Evolutionary conservation across 257 asterid genomes (phyloP).

Genomic region (Solanum gracilifrons): DNA sequence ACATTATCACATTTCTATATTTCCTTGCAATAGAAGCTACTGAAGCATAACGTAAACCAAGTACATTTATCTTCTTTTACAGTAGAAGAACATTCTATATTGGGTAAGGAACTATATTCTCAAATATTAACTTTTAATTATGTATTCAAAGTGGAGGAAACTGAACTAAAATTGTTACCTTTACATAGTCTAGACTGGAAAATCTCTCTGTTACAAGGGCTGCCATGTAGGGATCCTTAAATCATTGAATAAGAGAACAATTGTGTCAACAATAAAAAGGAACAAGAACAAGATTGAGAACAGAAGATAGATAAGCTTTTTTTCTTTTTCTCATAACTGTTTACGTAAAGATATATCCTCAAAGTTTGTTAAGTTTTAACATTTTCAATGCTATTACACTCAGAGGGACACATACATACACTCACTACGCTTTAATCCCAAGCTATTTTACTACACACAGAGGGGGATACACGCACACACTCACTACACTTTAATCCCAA

Average conservation of each 20-base stretch:
- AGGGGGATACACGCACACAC: not conserved
- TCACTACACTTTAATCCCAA: not conserved
- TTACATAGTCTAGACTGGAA: constrained; percentile 35
- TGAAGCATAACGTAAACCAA: not conserved
- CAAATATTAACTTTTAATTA: not conserved
- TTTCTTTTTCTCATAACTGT: not conserved
- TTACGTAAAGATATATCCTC: not conserved
- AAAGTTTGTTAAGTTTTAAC: not conserved
- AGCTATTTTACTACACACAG: not conserved
- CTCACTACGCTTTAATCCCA: not conserved
- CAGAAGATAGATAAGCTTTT: not conserved
- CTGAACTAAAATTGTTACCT: constrained; percentile 30
- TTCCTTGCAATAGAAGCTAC: not conserved
- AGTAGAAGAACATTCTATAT: not conserved
- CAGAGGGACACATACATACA: not conserved
- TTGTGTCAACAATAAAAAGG: not conserved
- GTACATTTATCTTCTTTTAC: not conserved
- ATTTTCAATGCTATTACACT: not conserved
- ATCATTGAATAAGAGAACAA: not conserved
- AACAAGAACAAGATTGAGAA: not conserved
- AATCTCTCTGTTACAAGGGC: constrained; percentile 72
- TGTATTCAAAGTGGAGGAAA: not conserved
- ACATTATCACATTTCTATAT: not conserved
- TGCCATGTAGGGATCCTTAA: constrained; percentile 92
- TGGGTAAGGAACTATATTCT: not conserved